A percentile compares a stretch with the other conserved stretches of the same genome.
phyloP scores from a whole-genome alignment of 83 land plant genomes.

The Picea mariana region DNA sequence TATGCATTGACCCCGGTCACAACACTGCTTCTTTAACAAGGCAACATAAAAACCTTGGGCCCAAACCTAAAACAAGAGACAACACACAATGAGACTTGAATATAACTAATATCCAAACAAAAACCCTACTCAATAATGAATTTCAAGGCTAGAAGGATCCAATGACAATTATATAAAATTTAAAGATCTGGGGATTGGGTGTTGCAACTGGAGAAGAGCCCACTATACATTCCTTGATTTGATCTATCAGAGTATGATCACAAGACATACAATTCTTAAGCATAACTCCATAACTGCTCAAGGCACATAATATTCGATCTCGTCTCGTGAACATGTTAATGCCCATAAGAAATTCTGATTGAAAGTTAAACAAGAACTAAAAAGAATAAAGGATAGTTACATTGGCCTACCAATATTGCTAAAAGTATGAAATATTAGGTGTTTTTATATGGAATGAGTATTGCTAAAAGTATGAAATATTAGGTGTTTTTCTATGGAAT shows the following conservation, averaged over 20 bases:
- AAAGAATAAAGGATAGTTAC: constrained; percentile 41
- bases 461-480: too few species aligned
- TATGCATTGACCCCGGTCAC: constrained; percentile 43
- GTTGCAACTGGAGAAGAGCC: constrained; percentile 40
- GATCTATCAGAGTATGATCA: constrained; percentile 36
- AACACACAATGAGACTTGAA: background rate
- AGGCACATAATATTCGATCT: background rate
- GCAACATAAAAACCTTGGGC: constrained; percentile 97
- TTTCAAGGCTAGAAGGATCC: background rate
- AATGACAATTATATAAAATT: background rate
- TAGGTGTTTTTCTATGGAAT: too few species aligned
- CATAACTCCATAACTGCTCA: background rate
- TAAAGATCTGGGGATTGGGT: constrained; percentile 87
- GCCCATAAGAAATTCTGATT: background rate
- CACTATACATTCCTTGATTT: constrained; percentile 65
- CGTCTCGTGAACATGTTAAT: background rate
- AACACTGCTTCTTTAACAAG: constrained; percentile 73
- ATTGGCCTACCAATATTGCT: constrained; percentile 97
- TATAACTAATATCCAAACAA: background rate
- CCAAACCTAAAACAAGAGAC: constrained; percentile 67
- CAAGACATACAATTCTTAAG: too few species aligned
- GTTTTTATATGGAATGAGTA: constrained; percentile 45
- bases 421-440: constrained; percentile 88
- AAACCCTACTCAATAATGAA: background rate
- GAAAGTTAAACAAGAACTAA: background rate